Conservation (phyloP, 305 asterid species). For the Solanum chacoense region DNA sequence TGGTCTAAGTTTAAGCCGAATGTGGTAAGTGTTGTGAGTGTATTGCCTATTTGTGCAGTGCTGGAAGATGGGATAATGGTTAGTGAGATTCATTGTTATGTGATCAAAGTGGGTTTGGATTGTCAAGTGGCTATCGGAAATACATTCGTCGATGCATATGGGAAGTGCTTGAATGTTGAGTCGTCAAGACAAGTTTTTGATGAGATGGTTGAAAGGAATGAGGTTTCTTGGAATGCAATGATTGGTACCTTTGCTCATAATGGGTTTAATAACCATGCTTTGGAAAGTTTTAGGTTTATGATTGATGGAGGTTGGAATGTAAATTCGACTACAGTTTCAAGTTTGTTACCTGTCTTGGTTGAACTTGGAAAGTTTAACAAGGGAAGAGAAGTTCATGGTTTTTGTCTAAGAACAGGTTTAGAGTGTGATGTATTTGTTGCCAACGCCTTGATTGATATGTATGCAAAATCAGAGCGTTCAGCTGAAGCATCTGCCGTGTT, state of each 20-base stretch:
- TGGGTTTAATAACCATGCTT: slow-evolving; percentile 28
- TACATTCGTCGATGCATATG: slow-evolving; percentile 59
- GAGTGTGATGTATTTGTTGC: slow-evolving; percentile 57
- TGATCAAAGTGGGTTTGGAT: slow-evolving; percentile 47
- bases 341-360: slow-evolving; percentile 49
- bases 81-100: slow-evolving; percentile 42
- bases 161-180: slow-evolving; percentile 48
- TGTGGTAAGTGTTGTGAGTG: slow-evolving; percentile 49
- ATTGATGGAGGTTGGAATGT: slow-evolving; percentile 18
- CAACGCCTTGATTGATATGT: slow-evolving; percentile 69
- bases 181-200: slow-evolving; percentile 34
- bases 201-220: slow-evolving; percentile 57
- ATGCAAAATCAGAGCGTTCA: slow-evolving; percentile 39
- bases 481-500: slow-evolving; percentile 35
- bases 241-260: slow-evolving; percentile 36
- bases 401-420: slow-evolving; percentile 39
- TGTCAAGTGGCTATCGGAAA: slow-evolving; percentile 30
- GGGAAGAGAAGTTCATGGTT: slow-evolving; percentile 64
- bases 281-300: slow-evolving; percentile 46
- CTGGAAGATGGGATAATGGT: slow-evolving; percentile 32
- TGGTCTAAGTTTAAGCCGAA: slow-evolving; percentile 36
- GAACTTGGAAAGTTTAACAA: slow-evolving; percentile 30
- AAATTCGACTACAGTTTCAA: slow-evolving; percentile 49
- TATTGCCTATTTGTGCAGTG: slow-evolving; percentile 43
- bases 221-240: slow-evolving; percentile 70